Percentiles rank a stretch among this genome's conserved stretches.
Evolutionary conservation across 257 asterid genomes (phyloP).

Genomic region (Oldenlandia corymbosa): DNA sequence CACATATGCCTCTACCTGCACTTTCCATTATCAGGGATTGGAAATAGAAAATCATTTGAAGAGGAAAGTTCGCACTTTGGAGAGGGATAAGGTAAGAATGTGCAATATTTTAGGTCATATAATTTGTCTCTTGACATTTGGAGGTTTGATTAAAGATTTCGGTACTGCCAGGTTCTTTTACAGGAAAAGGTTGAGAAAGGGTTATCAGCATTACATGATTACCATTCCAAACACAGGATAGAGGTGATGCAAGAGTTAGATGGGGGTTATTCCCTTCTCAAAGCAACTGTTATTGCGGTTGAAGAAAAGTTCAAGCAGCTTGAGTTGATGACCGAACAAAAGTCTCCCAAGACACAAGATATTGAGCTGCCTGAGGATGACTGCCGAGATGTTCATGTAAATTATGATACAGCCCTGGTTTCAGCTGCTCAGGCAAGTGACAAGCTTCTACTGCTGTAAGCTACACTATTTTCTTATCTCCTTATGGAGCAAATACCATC

Average conservation of each 20-base stretch:
- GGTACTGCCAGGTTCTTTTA: constrained; percentile 38
- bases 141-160: constrained; percentile 18
- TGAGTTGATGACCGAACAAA: constrained; percentile 34
- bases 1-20: constrained; percentile 11
- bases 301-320: constrained; percentile 63
- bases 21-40: constrained; percentile 59
- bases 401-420: constrained; percentile 37
- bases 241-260: constrained; percentile 54
- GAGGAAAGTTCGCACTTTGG: constrained; percentile 53
- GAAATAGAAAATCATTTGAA: constrained; percentile 84
- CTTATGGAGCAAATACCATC: not conserved
- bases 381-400: constrained; percentile 71
- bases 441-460: not conserved
- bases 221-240: constrained; percentile 47
- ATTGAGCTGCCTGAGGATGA: constrained; percentile 43
- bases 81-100: constrained; percentile 62
- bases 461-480: not conserved
- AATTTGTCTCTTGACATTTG: constrained; percentile 13
- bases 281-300: constrained; percentile 41
- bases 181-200: constrained; percentile 55
- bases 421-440: constrained; percentile 45
- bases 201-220: constrained; percentile 41
- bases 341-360: constrained; percentile 33
- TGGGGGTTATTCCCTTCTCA: constrained; percentile 61
- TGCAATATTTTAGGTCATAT: constrained; percentile 1